Evolutionary conservation across 257 asterid species (phyloP).

Genomic region (Forsythia suspensa): DNA sequence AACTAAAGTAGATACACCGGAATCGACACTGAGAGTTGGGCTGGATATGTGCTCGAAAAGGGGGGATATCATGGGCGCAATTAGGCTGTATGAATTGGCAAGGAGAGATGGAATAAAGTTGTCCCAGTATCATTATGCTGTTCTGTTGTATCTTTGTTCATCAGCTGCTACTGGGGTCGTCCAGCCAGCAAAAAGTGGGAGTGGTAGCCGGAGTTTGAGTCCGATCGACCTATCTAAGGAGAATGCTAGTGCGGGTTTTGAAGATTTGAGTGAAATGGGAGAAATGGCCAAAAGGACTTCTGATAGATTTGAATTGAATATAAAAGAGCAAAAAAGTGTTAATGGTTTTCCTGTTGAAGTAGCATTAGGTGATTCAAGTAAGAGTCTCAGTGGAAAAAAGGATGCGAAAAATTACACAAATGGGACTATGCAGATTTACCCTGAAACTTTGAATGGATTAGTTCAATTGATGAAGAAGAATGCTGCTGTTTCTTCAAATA

Average conservation of each 20-base stretch:
- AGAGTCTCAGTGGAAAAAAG: constrained; percentile 8
- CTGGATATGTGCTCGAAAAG: constrained; percentile 76
- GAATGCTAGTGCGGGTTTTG: constrained; percentile 25
- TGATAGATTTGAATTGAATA: constrained; percentile 9
- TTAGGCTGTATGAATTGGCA: constrained; percentile 63
- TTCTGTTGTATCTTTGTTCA: constrained; percentile 81
- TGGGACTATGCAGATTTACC: constrained; percentile 20
- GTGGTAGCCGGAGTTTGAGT: constrained; percentile 46
- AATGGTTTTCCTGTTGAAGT: constrained; percentile 21
- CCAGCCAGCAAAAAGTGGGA: constrained; percentile 87
- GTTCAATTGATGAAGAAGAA: constrained; percentile 48
- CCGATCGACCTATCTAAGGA: constrained; percentile 31
- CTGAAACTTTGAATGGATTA: constrained; percentile 49
- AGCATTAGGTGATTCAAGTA: constrained; percentile 11
- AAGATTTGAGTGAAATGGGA: constrained; percentile 19
- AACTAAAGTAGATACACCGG: constrained; percentile 41
- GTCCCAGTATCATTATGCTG: constrained; percentile 77
- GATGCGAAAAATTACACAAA: constrained; percentile 15
- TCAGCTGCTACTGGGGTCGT: constrained; percentile 82
- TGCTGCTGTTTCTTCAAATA: constrained; percentile 15
- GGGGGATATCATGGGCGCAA: constrained; percentile 71
- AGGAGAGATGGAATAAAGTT: constrained; percentile 48
- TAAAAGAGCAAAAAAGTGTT: background rate
- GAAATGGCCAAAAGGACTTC: constrained; percentile 25
- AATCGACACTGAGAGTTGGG: constrained; percentile 48